Conservation (phyloP, 306 rosid genomes). For the Cicer judaicum region DNA sequence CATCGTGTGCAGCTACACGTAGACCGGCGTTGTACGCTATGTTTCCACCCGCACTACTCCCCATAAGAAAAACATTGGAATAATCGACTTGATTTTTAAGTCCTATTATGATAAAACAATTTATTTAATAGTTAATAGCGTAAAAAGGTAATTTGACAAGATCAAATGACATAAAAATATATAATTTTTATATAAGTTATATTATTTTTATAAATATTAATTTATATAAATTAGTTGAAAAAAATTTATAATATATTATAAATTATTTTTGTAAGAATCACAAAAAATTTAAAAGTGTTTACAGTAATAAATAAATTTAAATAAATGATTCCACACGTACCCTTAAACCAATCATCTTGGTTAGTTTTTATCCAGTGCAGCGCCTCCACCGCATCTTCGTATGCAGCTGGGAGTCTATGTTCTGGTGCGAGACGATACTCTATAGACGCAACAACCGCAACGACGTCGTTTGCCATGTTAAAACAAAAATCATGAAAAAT, state of each 20-base stretch:
- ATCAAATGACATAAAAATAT: too few relatives aligned
- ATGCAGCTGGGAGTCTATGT: slow-evolving; percentile 62
- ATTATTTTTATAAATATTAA: too few relatives aligned
- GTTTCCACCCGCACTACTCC: slow-evolving; percentile 58
- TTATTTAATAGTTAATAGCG: too few relatives aligned
- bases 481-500: slow-evolving; percentile 39
- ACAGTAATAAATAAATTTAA: too few relatives aligned
- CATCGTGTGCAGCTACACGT: slow-evolving; percentile 30
- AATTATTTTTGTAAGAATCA: too few relatives aligned
- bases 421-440: slow-evolving; percentile 66
- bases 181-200: too few relatives aligned
- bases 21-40: slow-evolving; percentile 60
- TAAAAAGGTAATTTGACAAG: too few relatives aligned
- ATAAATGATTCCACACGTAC: too few relatives aligned
- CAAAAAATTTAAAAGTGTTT: too few relatives aligned
- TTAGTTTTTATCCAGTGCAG: slow-evolving; percentile 56
- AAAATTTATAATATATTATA: too few relatives aligned
- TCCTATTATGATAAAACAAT: too few relatives aligned
- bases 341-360: slow-evolving; percentile 48
- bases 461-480: slow-evolving; percentile 51
- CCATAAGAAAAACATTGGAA: slow-evolving; percentile 52
- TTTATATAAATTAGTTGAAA: too few relatives aligned
- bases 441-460: slow-evolving; percentile 47
- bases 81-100: slow-evolving; percentile 43
- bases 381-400: slow-evolving; percentile 64